Percentiles rank a stretch among this genome's conserved stretches.
Conservation (phyloP, 306 rosid species). For the Casuarina equisetifolia region DNA sequence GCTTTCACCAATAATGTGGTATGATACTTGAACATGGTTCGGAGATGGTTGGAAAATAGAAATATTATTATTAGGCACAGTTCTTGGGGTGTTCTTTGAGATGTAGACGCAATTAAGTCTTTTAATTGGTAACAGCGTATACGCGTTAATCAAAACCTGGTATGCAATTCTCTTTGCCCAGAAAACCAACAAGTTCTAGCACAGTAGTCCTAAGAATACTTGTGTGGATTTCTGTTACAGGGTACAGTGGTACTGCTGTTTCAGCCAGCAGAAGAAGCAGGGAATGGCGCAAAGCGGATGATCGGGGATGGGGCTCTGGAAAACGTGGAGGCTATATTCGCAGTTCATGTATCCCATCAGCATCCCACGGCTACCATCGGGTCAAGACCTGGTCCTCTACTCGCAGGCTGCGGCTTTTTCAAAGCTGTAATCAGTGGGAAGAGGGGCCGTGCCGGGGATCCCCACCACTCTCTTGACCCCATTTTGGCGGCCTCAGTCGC, state of each 20-base stretch:
- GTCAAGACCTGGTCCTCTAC: constrained; percentile 82
- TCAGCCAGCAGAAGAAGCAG: constrained; percentile 99
- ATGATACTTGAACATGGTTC: not conserved
- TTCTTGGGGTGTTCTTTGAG: not conserved
- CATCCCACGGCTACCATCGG: constrained; percentile 79
- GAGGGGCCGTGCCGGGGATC: constrained; percentile 38
- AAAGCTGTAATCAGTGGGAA: constrained; percentile 72
- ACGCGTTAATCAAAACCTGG: too few relatives aligned
- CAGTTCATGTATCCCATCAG: constrained; percentile 84
- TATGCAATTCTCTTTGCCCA: too few relatives aligned
- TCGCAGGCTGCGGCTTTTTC: constrained; percentile 96
- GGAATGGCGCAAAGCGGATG: constrained; percentile 93
- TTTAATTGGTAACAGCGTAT: not conserved
- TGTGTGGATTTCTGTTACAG: constrained; percentile 32
- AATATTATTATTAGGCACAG: not conserved
- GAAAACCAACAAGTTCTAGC: too few relatives aligned
- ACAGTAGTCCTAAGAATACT: not conserved
- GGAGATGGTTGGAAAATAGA: not conserved
- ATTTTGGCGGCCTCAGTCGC: constrained; percentile 86
- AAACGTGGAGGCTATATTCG: constrained; percentile 91
- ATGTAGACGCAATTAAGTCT: not conserved
- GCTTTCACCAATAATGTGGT: not conserved
- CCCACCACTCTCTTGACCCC: constrained; percentile 68
- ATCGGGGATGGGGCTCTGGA: constrained; percentile 81
- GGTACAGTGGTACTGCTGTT: constrained; percentile 86